Evolutionary conservation across 1,284 basidiomycete genomes (phyloP), one percentile per base, ranked within the genome.

Genomic region (Blastosporella zonata): DNA sequence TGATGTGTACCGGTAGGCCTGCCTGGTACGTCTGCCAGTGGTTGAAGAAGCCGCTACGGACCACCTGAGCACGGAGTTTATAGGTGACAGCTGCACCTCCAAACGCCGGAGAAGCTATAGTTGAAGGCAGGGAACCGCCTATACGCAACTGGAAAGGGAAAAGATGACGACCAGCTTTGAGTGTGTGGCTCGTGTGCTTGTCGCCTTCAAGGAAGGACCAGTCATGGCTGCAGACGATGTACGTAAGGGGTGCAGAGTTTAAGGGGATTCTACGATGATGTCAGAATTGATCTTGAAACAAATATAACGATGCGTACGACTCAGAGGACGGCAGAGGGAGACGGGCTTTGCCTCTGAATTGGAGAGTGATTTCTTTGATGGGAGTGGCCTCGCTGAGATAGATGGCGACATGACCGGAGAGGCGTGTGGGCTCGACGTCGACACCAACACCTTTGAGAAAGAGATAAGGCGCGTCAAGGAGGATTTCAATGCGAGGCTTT

Each of bases 71-170:
- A 38, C 90, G 87, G 33, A 97, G 82, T 65, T 90, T 93, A 77
- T 97, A 97, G 22, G 74, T 68, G 49, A 97, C 78, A 25, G 81
- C 77, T 1, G 87, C 88, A 33, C 81, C 78, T 12, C 81, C 79
- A 20, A 74, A 67, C 0, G 73, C 72, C 52, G 70, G 71, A 4
- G 87, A 87, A 43, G 73, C 64, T 31, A 95, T 68, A 34, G 79
- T 82, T 0, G 91, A 91, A 0, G 94, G 94, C 2, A 96, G 74
- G 8, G 83, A 81, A 42, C 89, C 90, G 22, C 90, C 90, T 20
- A 93, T 72, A 49, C 84, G 79, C 47, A 95, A 78, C 60, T 87
- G 85, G 71, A 95, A 95, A 23, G 93, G 93, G 67, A 96, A 97
- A 31, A 84, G 72, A 60, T 93, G 90, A 36, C 79, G 81, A 13